Base-by-base conservation (phyloP, 2,329 filamentous ascomycete genomes). In the Zymoseptoria ardabiliae region DNA sequence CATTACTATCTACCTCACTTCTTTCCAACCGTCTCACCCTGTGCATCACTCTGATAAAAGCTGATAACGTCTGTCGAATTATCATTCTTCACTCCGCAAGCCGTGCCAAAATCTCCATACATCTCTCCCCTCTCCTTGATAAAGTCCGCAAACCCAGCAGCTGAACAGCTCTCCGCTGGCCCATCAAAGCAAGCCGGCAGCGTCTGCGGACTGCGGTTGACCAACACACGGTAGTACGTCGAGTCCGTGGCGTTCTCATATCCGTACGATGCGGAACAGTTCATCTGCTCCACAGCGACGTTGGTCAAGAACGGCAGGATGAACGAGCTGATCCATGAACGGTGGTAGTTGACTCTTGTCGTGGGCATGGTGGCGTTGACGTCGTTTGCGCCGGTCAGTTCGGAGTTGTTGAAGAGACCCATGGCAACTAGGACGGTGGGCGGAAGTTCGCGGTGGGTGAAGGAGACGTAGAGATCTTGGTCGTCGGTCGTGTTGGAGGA, bases 391-490 rank as follows among this genome's bases (percentile, higher is more conserved):
- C 80, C 80, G 2, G 79, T 76, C 61, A 80, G 81, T 0, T 76
- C 79, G 2, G 83, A 85, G 72, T 87, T 87, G 75, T 88, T 88
- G 77, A 88, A 89, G 4, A 89, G 76, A 0, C 86, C 86, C 72
- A 89, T 79, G 0, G 86, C 85, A 1, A 88, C 85, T 1, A 85
- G 74, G 1, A 88, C 83, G 60, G 84, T 85, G 1, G 86, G 85
- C 1, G 85, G 85, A 2, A 89, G 74, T 70, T 89, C 85, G 20
- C 86, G 82, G 69, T 89, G 86, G 0, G 86, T 88, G 74, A 89
- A 89, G 56, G 83, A 85, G 49, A 88, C 77, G 67, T 85, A 86
- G 7, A 89, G 76, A 58, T 88, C 83, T 67, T 88, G 79, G 13
- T 71, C 67, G 56, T 68, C 63, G 4, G 72, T 70, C 3, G 68